Percentiles rank a stretch among this genome's conserved stretches.
Conservation (phyloP, 2,329 filamentous ascomycete genomes). For the Aspergillus fischeri region DNA sequence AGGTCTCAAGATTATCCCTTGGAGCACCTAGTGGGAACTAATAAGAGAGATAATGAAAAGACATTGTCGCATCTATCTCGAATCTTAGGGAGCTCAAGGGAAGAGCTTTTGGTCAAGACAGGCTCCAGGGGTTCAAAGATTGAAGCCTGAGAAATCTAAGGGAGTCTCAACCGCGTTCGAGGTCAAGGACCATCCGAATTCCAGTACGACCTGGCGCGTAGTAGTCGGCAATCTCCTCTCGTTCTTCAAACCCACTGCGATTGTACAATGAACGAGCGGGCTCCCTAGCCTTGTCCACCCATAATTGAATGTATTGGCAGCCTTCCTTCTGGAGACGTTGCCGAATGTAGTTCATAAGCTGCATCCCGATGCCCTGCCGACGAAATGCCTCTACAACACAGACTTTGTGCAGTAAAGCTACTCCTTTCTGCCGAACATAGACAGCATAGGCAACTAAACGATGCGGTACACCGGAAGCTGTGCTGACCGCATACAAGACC, state of each 20-base stretch:
- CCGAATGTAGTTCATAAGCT: constrained; percentile 43
- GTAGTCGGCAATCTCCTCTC: constrained; percentile 46
- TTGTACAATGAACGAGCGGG: constrained; percentile 45
- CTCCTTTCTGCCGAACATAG: constrained; percentile 42
- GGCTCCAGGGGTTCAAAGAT: constrained; percentile 8
- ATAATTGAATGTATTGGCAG: constrained; percentile 47
- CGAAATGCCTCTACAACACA: constrained; percentile 47
- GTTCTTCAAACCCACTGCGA: constrained; percentile 44
- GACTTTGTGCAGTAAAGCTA: constrained; percentile 50
- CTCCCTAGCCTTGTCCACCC: constrained; percentile 48
- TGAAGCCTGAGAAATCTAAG: constrained; percentile 9
- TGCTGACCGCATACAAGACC: constrained; percentile 34
- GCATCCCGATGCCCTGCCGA: constrained; percentile 44
- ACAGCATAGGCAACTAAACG: constrained; percentile 46
- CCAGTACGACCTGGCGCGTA: constrained; percentile 48
- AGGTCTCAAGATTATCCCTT: constrained; percentile 15
- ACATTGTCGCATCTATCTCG: constrained; percentile 5
- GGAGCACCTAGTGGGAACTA: constrained; percentile 16
- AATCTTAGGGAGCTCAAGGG: constrained; percentile 6
- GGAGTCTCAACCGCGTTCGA: constrained; percentile 21
- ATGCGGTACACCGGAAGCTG: constrained; percentile 10
- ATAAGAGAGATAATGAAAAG: constrained; percentile 11
- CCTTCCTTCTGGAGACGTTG: constrained; percentile 43
- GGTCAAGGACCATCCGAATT: constrained; percentile 40
- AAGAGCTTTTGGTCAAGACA: constrained; percentile 14